A percentile compares a stretch with the other conserved stretches of the same genome.
Evolutionary conservation across 257 asterid species (phyloP).

Genomic region (Nicotiana tabacum): DNA sequence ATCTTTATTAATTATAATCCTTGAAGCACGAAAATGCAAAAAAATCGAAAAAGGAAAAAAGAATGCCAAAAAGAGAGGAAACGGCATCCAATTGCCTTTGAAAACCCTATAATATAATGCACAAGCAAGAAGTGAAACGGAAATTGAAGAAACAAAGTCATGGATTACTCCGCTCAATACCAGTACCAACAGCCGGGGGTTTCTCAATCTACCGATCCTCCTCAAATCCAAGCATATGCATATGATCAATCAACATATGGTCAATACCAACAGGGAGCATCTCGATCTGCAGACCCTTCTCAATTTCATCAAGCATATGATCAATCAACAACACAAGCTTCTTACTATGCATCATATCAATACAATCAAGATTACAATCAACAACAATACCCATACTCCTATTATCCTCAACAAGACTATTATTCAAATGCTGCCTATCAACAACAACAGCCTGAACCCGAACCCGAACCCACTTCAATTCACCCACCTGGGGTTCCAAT

Average conservation of each 20-base stretch:
- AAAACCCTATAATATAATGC: neutral
- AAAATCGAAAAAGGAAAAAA: too few relatives aligned
- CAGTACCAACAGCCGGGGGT: conserved; percentile 8
- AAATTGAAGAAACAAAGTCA: neutral
- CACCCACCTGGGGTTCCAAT: conserved; percentile 53
- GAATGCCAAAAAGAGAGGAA: neutral
- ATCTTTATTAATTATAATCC: too few relatives aligned
- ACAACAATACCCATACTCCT: conserved; percentile 27
- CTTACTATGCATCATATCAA: neutral
- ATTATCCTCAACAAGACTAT: conserved; percentile 6
- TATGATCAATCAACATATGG: conserved; percentile 25
- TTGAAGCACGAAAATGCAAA: neutral
- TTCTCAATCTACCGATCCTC: conserved; percentile 23
- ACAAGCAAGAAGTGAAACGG: neutral
- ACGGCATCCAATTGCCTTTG: neutral
- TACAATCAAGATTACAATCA: neutral
- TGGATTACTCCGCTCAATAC: conserved; percentile 21
- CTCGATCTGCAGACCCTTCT: conserved; percentile 25
- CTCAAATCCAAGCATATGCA: conserved; percentile 8
- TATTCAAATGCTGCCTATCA: conserved; percentile 23
- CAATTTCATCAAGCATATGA: conserved; percentile 19
- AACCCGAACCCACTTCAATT: conserved; percentile 29
- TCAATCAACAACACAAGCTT: conserved; percentile 25
- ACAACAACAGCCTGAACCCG: conserved; percentile 33
- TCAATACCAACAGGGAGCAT: neutral